Evolutionary conservation across 352 stramenopile species (phyloP).

Genomic region (Phytophthora kernoviae): DNA sequence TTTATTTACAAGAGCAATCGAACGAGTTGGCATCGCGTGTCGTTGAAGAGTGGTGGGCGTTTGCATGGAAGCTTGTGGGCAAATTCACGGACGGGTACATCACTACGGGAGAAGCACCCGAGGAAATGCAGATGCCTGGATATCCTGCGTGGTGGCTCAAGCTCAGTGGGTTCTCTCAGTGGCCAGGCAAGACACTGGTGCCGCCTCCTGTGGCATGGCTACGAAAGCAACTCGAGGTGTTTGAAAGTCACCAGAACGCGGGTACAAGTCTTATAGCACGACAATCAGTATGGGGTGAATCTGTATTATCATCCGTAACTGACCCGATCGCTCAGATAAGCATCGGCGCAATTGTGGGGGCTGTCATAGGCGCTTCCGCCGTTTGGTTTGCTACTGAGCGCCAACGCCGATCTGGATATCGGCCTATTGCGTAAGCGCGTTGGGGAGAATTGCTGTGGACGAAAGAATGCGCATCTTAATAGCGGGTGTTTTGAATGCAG

Average conservation of each 20-base stretch:
- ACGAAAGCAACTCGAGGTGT: conserved; percentile 45
- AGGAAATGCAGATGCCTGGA: conserved; percentile 60
- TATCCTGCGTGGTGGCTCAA: conserved; percentile 75
- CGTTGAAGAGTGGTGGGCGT: conserved; percentile 69
- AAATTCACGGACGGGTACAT: conserved; percentile 83
- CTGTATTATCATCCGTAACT: conserved; percentile 6
- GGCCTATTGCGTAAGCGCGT: conserved; percentile 28
- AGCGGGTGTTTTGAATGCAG: too few relatives aligned
- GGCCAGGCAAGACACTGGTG: conserved; percentile 65
- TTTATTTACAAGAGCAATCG: conserved; percentile 44
- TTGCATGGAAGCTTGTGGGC: conserved; percentile 72
- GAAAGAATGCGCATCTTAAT: too few relatives aligned
- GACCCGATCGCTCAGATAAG: conserved; percentile 33
- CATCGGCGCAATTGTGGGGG: conserved; percentile 33
- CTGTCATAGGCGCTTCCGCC: conserved; percentile 31
- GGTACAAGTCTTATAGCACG: conserved; percentile 9
- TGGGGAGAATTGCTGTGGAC: too few relatives aligned
- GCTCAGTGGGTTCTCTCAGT: conserved; percentile 63
- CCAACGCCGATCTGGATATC: conserved; percentile 39
- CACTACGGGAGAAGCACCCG: conserved; percentile 60
- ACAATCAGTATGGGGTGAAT: conserved; percentile 3
- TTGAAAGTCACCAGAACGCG: conserved; percentile 35
- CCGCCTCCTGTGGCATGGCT: conserved; percentile 43
- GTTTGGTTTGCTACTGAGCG: conserved; percentile 37
- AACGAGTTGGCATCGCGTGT: conserved; percentile 63